Evolutionary conservation across 768 basidiomycete species (phyloP).

Genomic region (Podaxis carcinomalis): DNA sequence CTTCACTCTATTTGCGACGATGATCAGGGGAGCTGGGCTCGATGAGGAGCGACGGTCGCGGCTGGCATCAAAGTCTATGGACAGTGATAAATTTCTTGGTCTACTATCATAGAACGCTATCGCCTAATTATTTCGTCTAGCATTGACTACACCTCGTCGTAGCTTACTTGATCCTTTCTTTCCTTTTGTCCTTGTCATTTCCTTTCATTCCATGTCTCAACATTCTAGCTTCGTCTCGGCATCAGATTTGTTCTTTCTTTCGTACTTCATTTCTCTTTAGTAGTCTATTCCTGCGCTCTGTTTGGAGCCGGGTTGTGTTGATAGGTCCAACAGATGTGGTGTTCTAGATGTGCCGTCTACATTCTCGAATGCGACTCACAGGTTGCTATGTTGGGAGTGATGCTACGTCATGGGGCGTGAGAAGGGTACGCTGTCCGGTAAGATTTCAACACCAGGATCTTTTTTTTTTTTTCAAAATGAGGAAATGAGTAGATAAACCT

Average conservation of each 20-base stretch:
- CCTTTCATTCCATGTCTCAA: background rate
- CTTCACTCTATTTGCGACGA: slow-evolving; percentile 65
- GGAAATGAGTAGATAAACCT: background rate
- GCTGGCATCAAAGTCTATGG: slow-evolving; percentile 58
- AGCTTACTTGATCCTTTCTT: slow-evolving; percentile 13
- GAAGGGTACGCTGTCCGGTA: background rate
- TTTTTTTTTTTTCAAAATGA: background rate
- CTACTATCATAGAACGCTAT: slow-evolving; percentile 45
- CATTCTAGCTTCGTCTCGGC: slow-evolving; percentile 1
- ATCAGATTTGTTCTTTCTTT: slow-evolving; percentile 1
- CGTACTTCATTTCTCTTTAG: background rate
- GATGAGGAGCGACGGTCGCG: slow-evolving; percentile 54
- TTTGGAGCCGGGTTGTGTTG: slow-evolving; percentile 1
- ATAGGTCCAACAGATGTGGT: slow-evolving; percentile 6
- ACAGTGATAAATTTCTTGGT: slow-evolving; percentile 54
- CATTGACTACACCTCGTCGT: slow-evolving; percentile 8
- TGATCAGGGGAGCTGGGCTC: slow-evolving; percentile 68
- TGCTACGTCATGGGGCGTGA: background rate
- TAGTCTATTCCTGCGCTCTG: slow-evolving; percentile 3
- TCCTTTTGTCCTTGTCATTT: slow-evolving; percentile 12
- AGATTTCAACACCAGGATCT: background rate
- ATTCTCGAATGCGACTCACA: background rate
- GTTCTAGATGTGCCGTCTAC: slow-evolving; percentile 1
- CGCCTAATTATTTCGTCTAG: slow-evolving; percentile 8
- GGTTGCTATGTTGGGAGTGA: background rate